These are phyloP conservation scores for Diaporthe sp. DNA, from an alignment of 2,329 filamentous ascomycete genomes.

Conservation along the genomic window DNA sequence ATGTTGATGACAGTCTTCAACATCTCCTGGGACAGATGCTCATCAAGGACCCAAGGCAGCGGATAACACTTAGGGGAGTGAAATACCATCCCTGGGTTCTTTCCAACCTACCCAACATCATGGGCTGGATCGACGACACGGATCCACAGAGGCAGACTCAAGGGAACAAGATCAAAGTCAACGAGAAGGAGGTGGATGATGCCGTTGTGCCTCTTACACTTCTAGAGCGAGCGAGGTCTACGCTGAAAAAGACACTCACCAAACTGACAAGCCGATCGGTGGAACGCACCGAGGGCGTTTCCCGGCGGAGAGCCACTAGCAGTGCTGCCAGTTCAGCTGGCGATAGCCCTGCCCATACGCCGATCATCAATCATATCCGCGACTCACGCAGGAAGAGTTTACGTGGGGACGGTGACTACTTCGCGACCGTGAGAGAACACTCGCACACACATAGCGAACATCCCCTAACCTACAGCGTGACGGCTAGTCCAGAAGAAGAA, in stretches of 20 bases:
- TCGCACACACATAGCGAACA: conserved; percentile 71
- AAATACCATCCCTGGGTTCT: conserved; percentile 96
- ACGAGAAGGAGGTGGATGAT: conserved; percentile 88
- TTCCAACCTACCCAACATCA: conserved; percentile 79
- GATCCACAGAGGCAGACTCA: conserved; percentile 84
- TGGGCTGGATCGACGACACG: conserved; percentile 92
- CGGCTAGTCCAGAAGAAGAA: conserved; percentile 74
- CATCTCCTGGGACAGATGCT: conserved; percentile 86
- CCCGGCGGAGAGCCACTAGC: conserved; percentile 70
- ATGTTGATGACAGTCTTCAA: conserved; percentile 82
- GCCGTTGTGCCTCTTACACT: conserved; percentile 93
- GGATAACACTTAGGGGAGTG: conserved; percentile 91
- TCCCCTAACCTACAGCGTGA: conserved; percentile 81
- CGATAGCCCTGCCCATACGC: conserved; percentile 63
- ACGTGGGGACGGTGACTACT: conserved; percentile 66
- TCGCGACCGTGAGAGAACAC: conserved; percentile 55
- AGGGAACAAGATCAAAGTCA: conserved; percentile 91
- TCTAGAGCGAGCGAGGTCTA: conserved; percentile 86
- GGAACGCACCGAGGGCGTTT: conserved; percentile 69
- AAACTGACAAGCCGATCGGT: conserved; percentile 71
- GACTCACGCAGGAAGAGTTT: conserved; percentile 68
- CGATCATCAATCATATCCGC: conserved; percentile 67
- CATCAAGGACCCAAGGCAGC: conserved; percentile 88
- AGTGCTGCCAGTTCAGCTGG: conserved; percentile 75
- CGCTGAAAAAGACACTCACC: conserved; percentile 76